Conservation (phyloP, 352 stramenopile species). For the Globisporangium solare region DNA sequence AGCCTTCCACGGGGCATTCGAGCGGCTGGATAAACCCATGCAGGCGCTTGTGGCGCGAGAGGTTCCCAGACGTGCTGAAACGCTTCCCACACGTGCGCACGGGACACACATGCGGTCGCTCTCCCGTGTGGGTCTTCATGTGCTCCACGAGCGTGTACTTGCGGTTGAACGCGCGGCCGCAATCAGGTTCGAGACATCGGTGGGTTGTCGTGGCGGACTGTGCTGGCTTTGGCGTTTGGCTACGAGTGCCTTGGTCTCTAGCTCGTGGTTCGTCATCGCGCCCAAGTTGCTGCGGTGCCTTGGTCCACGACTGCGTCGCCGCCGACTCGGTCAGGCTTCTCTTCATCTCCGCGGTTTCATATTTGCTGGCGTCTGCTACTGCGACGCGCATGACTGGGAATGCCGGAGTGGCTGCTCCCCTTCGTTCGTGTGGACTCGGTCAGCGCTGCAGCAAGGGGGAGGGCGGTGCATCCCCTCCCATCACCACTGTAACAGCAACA, state of each 20-base stretch:
- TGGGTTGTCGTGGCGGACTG: too few species aligned
- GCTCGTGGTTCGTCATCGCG: too few species aligned
- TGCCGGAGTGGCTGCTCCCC: neutral
- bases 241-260: too few species aligned
- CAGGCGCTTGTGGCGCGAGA: constrained; percentile 49
- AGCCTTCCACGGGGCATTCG: constrained; percentile 29
- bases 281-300: neutral
- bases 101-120: constrained; percentile 43
- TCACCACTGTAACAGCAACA: too few species aligned
- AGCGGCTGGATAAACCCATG: constrained; percentile 41
- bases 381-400: constrained; percentile 2
- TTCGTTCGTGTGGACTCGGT: too few species aligned
- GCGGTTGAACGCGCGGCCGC: constrained; percentile 25
- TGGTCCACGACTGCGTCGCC: neutral
- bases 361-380: constrained; percentile 1
- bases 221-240: too few species aligned
- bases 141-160: constrained; percentile 50
- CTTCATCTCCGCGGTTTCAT: constrained; percentile 12
- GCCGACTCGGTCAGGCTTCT: neutral
- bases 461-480: too few species aligned
- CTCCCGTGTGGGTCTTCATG: constrained; percentile 50
- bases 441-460: too few species aligned
- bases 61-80: constrained; percentile 52
- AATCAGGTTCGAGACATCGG: constrained; percentile 1
- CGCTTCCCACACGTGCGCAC: constrained; percentile 37